These are phyloP conservation scores for Annulohypoxylon nitens DNA, from an alignment of 495 filamentous ascomycete genomes.

Conservation along the genomic window DNA sequence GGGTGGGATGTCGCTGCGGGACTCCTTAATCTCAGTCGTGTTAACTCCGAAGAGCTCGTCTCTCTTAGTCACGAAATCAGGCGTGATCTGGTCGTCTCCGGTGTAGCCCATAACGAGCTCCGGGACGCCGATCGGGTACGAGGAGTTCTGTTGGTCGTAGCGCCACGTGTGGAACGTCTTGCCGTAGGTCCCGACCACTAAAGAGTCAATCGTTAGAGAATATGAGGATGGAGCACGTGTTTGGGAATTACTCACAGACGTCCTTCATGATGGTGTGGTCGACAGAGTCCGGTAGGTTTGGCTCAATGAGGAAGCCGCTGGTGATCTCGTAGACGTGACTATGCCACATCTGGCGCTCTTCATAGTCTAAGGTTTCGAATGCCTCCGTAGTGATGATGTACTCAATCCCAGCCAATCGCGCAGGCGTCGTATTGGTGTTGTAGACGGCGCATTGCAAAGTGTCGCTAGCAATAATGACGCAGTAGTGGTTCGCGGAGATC, in stretches of 20 bases:
- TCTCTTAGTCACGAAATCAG: slow-evolving; percentile 66
- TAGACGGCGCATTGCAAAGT: slow-evolving; percentile 50
- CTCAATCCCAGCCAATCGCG: slow-evolving; percentile 47
- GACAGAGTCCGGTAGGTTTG: slow-evolving; percentile 47
- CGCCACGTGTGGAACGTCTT: slow-evolving; percentile 59
- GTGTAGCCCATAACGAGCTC: slow-evolving; percentile 59
- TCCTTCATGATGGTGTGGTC: slow-evolving; percentile 57
- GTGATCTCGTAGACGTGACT: slow-evolving; percentile 56
- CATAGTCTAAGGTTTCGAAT: slow-evolving; percentile 47
- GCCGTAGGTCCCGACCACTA: slow-evolving; percentile 53
- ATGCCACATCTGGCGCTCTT: slow-evolving; percentile 56
- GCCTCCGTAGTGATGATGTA: slow-evolving; percentile 48
- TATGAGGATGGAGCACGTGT: not conserved
- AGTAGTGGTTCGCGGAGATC: slow-evolving; percentile 57
- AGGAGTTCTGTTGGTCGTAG: slow-evolving; percentile 49
- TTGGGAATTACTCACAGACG: slow-evolving; percentile 28
- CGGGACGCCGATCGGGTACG: slow-evolving; percentile 54
- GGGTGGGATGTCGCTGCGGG: slow-evolving; percentile 42
- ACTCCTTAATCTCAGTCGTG: slow-evolving; percentile 38
- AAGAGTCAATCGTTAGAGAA: slow-evolving; percentile 7
- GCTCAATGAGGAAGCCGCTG: slow-evolving; percentile 56
- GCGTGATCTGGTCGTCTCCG: slow-evolving; percentile 59
- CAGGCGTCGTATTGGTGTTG: slow-evolving; percentile 47
- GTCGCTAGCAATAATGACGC: slow-evolving; percentile 49
- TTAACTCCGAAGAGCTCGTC: slow-evolving; percentile 65